Evolutionary conservation across 1,284 basidiomycete species (phyloP).

Genomic region (Singerocomus inundabilis): DNA sequence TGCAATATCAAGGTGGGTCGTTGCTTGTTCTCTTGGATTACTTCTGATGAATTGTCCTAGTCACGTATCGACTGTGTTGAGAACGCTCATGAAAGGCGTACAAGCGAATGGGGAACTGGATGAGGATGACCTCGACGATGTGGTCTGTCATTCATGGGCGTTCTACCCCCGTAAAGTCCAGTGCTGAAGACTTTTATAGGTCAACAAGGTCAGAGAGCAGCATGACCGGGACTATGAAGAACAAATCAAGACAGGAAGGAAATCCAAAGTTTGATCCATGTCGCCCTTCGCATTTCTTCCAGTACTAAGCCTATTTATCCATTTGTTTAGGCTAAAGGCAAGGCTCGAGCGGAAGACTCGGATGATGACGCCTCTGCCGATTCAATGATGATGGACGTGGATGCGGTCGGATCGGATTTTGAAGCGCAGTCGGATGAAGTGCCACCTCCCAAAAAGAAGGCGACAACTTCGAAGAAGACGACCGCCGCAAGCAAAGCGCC

Average conservation of each 20-base stretch:
- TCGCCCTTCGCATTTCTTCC: not conserved
- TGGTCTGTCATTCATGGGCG: constrained; percentile 44
- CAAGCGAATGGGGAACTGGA: constrained; percentile 62
- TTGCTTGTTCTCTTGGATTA: not conserved
- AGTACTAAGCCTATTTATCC: constrained; percentile 1
- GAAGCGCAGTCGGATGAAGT: constrained; percentile 39
- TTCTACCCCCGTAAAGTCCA: not conserved
- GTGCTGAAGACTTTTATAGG: constrained; percentile 38
- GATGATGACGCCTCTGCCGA: constrained; percentile 63
- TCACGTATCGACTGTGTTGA: constrained; percentile 67
- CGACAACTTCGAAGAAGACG: constrained; percentile 35
- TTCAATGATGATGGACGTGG: constrained; percentile 76
- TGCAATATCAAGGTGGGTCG: constrained; percentile 79
- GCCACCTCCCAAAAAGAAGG: constrained; percentile 51
- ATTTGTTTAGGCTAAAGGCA: constrained; percentile 46
- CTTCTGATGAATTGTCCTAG: constrained; percentile 39
- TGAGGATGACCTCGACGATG: constrained; percentile 73
- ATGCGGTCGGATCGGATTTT: constrained; percentile 50
- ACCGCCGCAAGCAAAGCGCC: constrained; percentile 33
- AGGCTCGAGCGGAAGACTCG: constrained; percentile 47
- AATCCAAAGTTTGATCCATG: constrained; percentile 40
- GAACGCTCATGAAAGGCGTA: constrained; percentile 63
- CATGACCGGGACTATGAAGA: constrained; percentile 62
- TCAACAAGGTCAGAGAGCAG: constrained; percentile 63
- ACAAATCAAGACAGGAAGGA: constrained; percentile 39